Evolutionary conservation across 305 asterid genomes (phyloP).

Genomic region (Lippia alba): DNA sequence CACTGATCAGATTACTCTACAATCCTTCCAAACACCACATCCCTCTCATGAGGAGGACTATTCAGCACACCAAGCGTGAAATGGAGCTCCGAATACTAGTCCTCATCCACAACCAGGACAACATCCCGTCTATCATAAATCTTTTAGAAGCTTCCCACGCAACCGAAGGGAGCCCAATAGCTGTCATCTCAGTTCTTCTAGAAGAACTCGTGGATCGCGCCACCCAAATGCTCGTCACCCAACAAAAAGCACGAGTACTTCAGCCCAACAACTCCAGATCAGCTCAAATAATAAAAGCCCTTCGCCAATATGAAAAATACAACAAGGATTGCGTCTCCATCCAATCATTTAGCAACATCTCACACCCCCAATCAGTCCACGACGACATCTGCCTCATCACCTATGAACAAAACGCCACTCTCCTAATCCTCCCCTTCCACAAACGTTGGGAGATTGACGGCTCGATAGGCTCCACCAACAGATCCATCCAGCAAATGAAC

Average conservation of each 20-base stretch:
- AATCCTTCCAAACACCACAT: slow-evolving; percentile 45
- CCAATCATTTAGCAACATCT: slow-evolving; percentile 57
- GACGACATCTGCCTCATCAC: slow-evolving; percentile 68
- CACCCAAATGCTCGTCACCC: slow-evolving; percentile 67
- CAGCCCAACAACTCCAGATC: slow-evolving; percentile 54
- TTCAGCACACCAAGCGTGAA: slow-evolving; percentile 61
- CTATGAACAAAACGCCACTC: slow-evolving; percentile 56
- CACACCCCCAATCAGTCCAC: slow-evolving; percentile 58
- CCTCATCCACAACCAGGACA: slow-evolving; percentile 65
- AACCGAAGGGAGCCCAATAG: slow-evolving; percentile 58
- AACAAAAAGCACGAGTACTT: slow-evolving; percentile 54
- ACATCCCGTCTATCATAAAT: slow-evolving; percentile 59
- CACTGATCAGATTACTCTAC: slow-evolving; percentile 54
- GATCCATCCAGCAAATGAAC: slow-evolving; percentile 61
- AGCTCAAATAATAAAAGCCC: slow-evolving; percentile 60
- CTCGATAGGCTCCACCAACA: slow-evolving; percentile 54
- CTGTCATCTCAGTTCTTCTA: slow-evolving; percentile 67
- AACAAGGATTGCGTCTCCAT: slow-evolving; percentile 55
- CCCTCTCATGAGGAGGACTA: slow-evolving; percentile 53
- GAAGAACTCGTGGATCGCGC: slow-evolving; percentile 71
- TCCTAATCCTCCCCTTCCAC: slow-evolving; percentile 77
- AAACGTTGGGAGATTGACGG: slow-evolving; percentile 84
- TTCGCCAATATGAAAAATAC: slow-evolving; percentile 64
- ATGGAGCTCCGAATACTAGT: slow-evolving; percentile 62
- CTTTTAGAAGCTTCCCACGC: slow-evolving; percentile 74